Conservation (phyloP, 331 rosid species). For the Arachis monticola region DNA sequence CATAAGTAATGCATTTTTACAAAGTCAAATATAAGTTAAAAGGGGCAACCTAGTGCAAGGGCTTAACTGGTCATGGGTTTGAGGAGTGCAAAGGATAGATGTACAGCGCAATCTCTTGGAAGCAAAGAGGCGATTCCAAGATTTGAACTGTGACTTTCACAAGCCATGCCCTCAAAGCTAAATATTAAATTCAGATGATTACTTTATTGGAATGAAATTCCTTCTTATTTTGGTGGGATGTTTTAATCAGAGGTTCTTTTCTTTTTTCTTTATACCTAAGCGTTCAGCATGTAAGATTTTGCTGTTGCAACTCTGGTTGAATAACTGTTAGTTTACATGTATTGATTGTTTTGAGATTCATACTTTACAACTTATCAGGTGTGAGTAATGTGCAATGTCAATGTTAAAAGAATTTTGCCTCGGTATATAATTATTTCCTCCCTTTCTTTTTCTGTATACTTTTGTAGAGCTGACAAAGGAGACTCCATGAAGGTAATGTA, state of each 20-base stretch:
- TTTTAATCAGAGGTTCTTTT: neutral
- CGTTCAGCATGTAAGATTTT: slow-evolving; percentile 14
- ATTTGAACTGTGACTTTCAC: too few species aligned
- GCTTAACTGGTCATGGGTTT: too few species aligned
- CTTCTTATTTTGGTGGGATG: neutral
- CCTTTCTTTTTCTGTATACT: slow-evolving; percentile 14
- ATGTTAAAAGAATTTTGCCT: neutral
- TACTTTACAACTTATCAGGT: neutral
- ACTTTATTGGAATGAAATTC: slow-evolving; percentile 17
- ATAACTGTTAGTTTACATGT: slow-evolving; percentile 13
- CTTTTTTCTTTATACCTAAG: neutral
- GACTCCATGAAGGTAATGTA: slow-evolving; percentile 71
- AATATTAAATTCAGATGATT: neutral
- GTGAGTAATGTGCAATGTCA: neutral
- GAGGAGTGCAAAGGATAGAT: too few species aligned
- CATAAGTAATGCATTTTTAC: slow-evolving; percentile 1
- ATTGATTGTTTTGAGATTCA: slow-evolving; percentile 30
- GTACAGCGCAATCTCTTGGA: too few species aligned
- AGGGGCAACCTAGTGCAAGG: too few species aligned
- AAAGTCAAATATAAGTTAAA: neutral
- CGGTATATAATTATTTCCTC: neutral
- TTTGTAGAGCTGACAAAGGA: slow-evolving; percentile 82
- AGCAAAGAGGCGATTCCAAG: too few species aligned
- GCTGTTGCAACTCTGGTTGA: slow-evolving; percentile 1
- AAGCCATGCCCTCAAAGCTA: neutral